Evolutionary conservation across 2,329 filamentous ascomycete genomes (phyloP), one percentile per base, ranked within the genome.

Genomic region (Pseudogymnoascus sp.): DNA sequence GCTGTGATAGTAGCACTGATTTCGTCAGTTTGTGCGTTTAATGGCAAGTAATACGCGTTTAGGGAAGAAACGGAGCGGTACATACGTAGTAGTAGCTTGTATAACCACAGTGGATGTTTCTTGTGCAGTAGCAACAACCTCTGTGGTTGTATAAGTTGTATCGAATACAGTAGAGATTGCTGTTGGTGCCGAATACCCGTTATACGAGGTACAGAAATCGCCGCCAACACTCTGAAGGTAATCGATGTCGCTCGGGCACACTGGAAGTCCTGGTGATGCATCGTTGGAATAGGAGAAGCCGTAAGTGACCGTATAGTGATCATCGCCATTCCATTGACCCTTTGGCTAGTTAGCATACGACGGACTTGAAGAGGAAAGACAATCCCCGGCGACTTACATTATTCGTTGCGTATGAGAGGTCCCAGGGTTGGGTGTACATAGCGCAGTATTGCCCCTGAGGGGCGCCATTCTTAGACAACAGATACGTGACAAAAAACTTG

Each of bases 401-500:
- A 7, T 40, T 40, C 38, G 38, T 40, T 40, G 38, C 38, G 7
- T 40, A 40, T 40, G 38, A 40, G 6, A 64, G 40, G 31, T 71
- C 66, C 67, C 72, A 74, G 59, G 68, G 62, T 59, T 70, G 67
- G n/a, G 69, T 73, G 69, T 77, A 78, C 53, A 78, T 63, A 31
- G 72, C 67, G 66, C 76, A 78, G 65, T 75, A 73, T 11, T 74
- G 73, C n/a, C 76, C 75, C 28, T 72, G 64, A 1, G 74, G 68
- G 31, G 64, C 61, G 12, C 73, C 73, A 64, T 78, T 76, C 69
- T 73, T 73, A 64, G 72, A 70, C 25, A 77, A 64, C 61, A 78
- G 68, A 64, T 75, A 79, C 0, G 73, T 69, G 60, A 75, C 75
- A 68, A 77, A 75, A 72, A 75, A 75, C 14, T 66, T 67, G 63